These are phyloP conservation scores for Diplodia scrobiculata DNA, from an alignment of 2,329 filamentous ascomycete species.

Conservation along the genomic window DNA sequence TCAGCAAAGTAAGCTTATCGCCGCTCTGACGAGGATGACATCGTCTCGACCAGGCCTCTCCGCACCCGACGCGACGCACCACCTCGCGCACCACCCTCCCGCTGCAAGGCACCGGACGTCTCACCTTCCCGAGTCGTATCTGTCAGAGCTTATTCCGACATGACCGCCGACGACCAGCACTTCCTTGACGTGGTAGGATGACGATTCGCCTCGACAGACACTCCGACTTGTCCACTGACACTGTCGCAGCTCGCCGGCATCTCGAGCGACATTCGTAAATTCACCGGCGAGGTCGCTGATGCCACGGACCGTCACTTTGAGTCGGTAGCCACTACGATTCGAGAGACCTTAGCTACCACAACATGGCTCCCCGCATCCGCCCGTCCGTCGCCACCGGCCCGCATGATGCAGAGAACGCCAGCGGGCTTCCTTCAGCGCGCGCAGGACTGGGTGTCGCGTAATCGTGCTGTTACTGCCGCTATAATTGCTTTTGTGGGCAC, in stretches of 20 bases:
- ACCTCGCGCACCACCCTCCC: slow-evolving; percentile 1
- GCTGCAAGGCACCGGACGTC: slow-evolving; percentile 23
- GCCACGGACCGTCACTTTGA: slow-evolving; percentile 82
- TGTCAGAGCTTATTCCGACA: slow-evolving; percentile 42
- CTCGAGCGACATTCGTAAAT: slow-evolving; percentile 67
- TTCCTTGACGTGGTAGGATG: slow-evolving; percentile 72
- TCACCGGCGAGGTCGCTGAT: slow-evolving; percentile 73
- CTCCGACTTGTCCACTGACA: slow-evolving; percentile 9
- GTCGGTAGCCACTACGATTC: slow-evolving; percentile 68
- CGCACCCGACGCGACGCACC: slow-evolving; percentile 18
- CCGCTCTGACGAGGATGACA: slow-evolving; percentile 17
- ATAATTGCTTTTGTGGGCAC: slow-evolving; percentile 72
- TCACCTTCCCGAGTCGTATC: slow-evolving; percentile 13
- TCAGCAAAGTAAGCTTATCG: slow-evolving; percentile 19
- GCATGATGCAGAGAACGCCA: slow-evolving; percentile 42
- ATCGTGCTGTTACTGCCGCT: slow-evolving; percentile 73
- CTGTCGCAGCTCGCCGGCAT: slow-evolving; percentile 57
- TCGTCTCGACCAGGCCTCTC: slow-evolving; percentile 11
- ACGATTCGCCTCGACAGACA: neutral
- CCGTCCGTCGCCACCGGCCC: slow-evolving; percentile 57
- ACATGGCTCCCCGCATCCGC: slow-evolving; percentile 73
- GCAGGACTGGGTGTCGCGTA: slow-evolving; percentile 69
- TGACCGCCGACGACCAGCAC: slow-evolving; percentile 79
- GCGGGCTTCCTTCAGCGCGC: slow-evolving; percentile 58
- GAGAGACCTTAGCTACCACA: slow-evolving; percentile 67